Evolutionary conservation across 345 rosid genomes (phyloP), one percentile per base, ranked within the genome.

Genomic region (Brassica carinata): DNA sequence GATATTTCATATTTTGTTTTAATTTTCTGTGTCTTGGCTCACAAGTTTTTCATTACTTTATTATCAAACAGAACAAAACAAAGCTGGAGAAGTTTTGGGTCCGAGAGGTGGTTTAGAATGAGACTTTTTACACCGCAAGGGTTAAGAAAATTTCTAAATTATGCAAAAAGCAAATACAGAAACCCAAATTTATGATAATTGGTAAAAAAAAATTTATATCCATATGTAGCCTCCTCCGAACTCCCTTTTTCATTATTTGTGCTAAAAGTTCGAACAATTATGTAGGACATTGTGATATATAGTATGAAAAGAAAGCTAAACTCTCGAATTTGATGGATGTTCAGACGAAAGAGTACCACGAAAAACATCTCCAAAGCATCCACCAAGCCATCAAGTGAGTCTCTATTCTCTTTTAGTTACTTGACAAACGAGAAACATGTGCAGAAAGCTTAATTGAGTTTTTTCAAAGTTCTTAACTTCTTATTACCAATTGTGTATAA

Each of bases 101-200:
- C 67, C 75, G 14, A 76, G 83, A 85, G 82, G 86, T 59, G 85
- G 43, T 63, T 70, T 83, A 36, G 69, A 5, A 5, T 83, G 86
- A 85, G 65, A 83, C 7, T 72, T 77, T 29, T 45, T 79, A 9
- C 85, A 86, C 43, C 91, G 1, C 61, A 70, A 45, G 89, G 89
- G 1, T 23, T 88, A 1, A 40, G 74, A 64, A 45, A 82, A 30
- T 71, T 88, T 27, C 31, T 85, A n/a, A 67, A 64, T 27, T 71
- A 88, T 9, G 80, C 83, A 8, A 85, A 86, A 45, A 66, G 68
- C 17, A 64, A 36, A 38, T 88, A 85, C 67, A 69, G 65, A 0
- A 82, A 64, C 14, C 86, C 86, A 67, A 73, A 17, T 86, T 88
- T 67, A 83, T 86, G 33, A 71, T 88, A 7, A 83, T 88, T 74